phyloP scores from a whole-genome alignment of 495 filamentous ascomycete genomes.

The Immersiella caudata region DNA sequence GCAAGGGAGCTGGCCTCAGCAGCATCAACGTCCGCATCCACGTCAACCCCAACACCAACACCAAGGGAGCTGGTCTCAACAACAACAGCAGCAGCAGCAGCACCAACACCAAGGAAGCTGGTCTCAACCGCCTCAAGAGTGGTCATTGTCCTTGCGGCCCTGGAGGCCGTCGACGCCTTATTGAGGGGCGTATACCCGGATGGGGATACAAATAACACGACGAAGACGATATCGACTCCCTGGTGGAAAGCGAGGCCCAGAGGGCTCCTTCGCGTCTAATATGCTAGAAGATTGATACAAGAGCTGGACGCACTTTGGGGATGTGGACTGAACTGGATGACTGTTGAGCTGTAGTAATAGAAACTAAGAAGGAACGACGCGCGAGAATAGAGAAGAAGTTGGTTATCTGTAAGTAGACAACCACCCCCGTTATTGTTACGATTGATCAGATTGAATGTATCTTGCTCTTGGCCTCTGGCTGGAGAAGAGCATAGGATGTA shows the following conservation, averaged over 20 bases:
- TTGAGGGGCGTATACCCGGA: too few relatives aligned
- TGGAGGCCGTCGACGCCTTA: conserved; percentile 18
- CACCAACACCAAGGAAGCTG: background rate
- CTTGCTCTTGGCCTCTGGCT: background rate
- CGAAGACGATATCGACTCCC: background rate
- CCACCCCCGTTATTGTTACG: background rate
- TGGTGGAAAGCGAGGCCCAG: background rate
- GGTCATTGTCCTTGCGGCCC: conserved; percentile 14
- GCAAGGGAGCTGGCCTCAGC: background rate
- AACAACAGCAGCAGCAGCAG: too few relatives aligned
- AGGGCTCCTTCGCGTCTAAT: background rate
- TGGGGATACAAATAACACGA: too few relatives aligned
- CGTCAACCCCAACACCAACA: background rate
- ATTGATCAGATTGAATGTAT: background rate
- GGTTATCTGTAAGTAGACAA: background rate
- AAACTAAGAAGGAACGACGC: background rate
- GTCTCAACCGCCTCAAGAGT: background rate
- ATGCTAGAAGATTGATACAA: background rate
- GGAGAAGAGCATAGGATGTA: background rate
- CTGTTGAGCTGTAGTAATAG: background rate
- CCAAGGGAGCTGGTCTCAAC: background rate
- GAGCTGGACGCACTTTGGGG: background rate
- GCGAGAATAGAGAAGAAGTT: background rate
- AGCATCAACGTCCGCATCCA: background rate
- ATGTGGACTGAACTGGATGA: background rate